These are phyloP conservation scores for Cytospora paraplurivora DNA, from an alignment of 2,329 filamentous ascomycete genomes.

Conservation along the genomic window DNA sequence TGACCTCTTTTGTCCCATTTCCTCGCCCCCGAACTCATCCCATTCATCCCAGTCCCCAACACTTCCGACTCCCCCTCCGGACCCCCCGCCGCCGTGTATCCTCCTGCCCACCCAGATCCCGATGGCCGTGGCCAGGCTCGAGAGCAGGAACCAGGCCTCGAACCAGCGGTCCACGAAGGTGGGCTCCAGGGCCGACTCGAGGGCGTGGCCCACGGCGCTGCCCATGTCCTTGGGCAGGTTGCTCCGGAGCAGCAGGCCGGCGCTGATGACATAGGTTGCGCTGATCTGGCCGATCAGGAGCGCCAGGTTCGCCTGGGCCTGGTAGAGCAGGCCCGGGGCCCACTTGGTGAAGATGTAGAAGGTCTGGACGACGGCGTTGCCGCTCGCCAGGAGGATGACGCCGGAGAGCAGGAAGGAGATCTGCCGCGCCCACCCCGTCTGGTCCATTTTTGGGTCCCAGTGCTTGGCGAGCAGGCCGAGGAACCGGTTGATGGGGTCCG, in stretches of 20 bases:
- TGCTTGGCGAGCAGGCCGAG: slow-evolving; percentile 79
- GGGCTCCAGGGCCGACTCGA: slow-evolving; percentile 74
- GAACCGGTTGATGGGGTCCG: slow-evolving; percentile 82
- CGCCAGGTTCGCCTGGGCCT: slow-evolving; percentile 76
- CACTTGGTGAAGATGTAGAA: slow-evolving; percentile 79
- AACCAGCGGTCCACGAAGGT: slow-evolving; percentile 82
- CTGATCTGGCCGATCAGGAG: slow-evolving; percentile 78
- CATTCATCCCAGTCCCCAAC: slow-evolving; percentile 56
- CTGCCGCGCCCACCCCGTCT: slow-evolving; percentile 79
- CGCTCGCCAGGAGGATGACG: slow-evolving; percentile 78
- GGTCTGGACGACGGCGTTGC: slow-evolving; percentile 82
- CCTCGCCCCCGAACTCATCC: slow-evolving; percentile 64
- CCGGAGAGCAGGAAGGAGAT: slow-evolving; percentile 84
- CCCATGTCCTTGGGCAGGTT: slow-evolving; percentile 79
- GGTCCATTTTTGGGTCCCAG: slow-evolving; percentile 81
- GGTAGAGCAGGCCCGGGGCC: slow-evolving; percentile 69
- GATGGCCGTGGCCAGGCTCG: slow-evolving; percentile 65
- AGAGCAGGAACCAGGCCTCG: slow-evolving; percentile 79
- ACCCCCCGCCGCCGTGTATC: slow-evolving; percentile 45
- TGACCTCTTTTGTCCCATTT: slow-evolving; percentile 71
- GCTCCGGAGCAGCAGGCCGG: slow-evolving; percentile 73
- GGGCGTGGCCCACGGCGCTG: slow-evolving; percentile 73
- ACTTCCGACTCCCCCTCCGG: slow-evolving; percentile 35
- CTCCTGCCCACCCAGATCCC: slow-evolving; percentile 74
- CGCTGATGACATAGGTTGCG: slow-evolving; percentile 83